phyloP scores from a whole-genome alignment of 2,329 filamentous ascomycete genomes.

The Fusarium goolgardi region DNA sequence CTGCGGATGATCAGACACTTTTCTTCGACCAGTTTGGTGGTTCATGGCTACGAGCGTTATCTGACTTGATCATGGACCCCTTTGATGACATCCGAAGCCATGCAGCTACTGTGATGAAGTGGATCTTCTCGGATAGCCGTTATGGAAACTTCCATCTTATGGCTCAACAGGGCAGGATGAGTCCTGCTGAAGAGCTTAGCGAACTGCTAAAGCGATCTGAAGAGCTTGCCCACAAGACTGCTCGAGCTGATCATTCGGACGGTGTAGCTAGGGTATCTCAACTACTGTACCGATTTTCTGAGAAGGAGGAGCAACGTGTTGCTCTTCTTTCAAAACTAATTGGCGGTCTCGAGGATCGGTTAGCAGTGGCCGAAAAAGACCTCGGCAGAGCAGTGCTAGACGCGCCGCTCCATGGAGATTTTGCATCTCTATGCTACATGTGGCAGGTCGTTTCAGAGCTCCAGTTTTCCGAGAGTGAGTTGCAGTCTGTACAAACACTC shows the following conservation, averaged over 20 bases:
- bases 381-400: constrained; percentile 74
- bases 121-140: constrained; percentile 58
- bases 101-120: constrained; percentile 62
- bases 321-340: constrained; percentile 69
- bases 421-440: constrained; percentile 72
- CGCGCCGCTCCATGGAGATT: constrained; percentile 75
- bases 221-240: constrained; percentile 73
- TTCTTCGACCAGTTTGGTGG: constrained; percentile 59
- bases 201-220: constrained; percentile 66
- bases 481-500: constrained; percentile 53
- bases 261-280: constrained; percentile 84
- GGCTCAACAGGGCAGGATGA: constrained; percentile 15
- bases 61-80: constrained; percentile 86
- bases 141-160: constrained; percentile 47
- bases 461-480: constrained; percentile 53
- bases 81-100: constrained; percentile 88
- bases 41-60: constrained; percentile 70
- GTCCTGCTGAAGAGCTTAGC: constrained; percentile 52
- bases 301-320: constrained; percentile 56
- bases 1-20: constrained; percentile 53
- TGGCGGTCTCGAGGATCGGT: constrained; percentile 70
- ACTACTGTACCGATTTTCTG: constrained; percentile 71
- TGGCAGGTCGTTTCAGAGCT: constrained; percentile 63
- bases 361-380: constrained; percentile 71
- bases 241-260: constrained; percentile 91